Evolutionary conservation across 2,329 filamentous ascomycete species (phyloP).

Genomic region (Chalaropsis thielavioides): DNA sequence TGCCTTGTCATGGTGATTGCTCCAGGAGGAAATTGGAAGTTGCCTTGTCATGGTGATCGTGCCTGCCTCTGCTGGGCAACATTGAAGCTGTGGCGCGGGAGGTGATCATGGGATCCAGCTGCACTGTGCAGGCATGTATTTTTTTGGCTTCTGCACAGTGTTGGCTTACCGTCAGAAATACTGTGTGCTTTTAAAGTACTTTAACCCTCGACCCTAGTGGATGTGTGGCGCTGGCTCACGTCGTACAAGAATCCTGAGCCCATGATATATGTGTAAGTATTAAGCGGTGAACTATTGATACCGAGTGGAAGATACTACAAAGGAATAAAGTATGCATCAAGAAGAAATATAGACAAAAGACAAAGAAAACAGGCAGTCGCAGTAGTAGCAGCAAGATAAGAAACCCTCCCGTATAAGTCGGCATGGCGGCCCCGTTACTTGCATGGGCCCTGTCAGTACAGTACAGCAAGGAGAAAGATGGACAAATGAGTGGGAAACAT

Average conservation of each 20-base stretch:
- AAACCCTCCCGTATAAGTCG: background rate
- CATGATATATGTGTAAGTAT: background rate
- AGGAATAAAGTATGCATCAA: background rate
- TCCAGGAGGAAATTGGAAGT: background rate
- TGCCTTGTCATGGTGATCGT: background rate
- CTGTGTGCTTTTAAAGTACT: background rate
- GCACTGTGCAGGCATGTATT: background rate
- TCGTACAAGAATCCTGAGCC: background rate
- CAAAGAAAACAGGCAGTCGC: background rate
- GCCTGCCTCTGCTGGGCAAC: background rate
- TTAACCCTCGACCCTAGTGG: background rate
- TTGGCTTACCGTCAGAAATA: background rate
- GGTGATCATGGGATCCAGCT: background rate
- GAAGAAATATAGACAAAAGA: conserved; percentile 2
- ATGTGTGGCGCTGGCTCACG: background rate
- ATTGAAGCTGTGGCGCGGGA: background rate
- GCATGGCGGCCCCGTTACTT: background rate
- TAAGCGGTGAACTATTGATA: background rate
- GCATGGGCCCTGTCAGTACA: background rate
- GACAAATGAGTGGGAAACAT: background rate
- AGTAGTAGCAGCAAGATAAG: background rate
- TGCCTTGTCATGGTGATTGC: background rate
- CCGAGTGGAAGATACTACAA: no score
- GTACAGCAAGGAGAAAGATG: background rate
- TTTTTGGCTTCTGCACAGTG: background rate